These are phyloP conservation scores for Gynochthodes officinalis DNA, from an alignment of 257 asterid genomes.

Conservation along the genomic window DNA sequence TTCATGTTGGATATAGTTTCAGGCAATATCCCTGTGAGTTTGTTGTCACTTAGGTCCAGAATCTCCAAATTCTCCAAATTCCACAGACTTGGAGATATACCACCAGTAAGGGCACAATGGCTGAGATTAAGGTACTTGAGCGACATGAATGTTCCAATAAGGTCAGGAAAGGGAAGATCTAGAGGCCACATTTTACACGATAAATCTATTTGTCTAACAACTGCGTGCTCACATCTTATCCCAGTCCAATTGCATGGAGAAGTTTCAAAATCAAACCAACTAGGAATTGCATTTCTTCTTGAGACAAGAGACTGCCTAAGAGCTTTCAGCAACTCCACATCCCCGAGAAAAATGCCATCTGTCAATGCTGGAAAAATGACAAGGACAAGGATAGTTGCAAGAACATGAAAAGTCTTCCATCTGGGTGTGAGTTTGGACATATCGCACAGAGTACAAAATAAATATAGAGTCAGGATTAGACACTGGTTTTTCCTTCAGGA, in stretches of 20 bases:
- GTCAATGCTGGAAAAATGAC: conserved; percentile 19
- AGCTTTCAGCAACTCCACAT: conserved; percentile 34
- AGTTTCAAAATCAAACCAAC: conserved; percentile 40
- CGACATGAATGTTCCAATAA: conserved; percentile 39
- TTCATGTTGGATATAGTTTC: conserved; percentile 35
- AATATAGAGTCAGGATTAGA: background rate
- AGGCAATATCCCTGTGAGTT: conserved; percentile 45
- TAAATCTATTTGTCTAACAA: conserved; percentile 39
- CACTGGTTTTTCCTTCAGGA: background rate
- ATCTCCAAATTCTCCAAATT: conserved; percentile 40
- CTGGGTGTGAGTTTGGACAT: conserved; percentile 14
- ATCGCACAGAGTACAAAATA: background rate
- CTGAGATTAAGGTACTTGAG: conserved; percentile 60
- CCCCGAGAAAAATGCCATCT: conserved; percentile 21
- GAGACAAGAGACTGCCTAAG: conserved; percentile 36
- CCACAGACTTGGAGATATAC: conserved; percentile 47
- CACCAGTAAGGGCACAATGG: conserved; percentile 52
- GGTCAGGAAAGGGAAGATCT: conserved; percentile 45
- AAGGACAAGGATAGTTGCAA: conserved; percentile 28
- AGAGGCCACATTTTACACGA: conserved; percentile 34
- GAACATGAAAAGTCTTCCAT: conserved; percentile 17
- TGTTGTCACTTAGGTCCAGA: conserved; percentile 58
- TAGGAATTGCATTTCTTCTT: conserved; percentile 30
- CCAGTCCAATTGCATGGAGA: conserved; percentile 72
- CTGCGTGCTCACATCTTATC: conserved; percentile 43